These are phyloP conservation scores for Boletellus deceptivus DNA, from an alignment of 1,284 basidiomycete genomes.

Conservation along the genomic window DNA sequence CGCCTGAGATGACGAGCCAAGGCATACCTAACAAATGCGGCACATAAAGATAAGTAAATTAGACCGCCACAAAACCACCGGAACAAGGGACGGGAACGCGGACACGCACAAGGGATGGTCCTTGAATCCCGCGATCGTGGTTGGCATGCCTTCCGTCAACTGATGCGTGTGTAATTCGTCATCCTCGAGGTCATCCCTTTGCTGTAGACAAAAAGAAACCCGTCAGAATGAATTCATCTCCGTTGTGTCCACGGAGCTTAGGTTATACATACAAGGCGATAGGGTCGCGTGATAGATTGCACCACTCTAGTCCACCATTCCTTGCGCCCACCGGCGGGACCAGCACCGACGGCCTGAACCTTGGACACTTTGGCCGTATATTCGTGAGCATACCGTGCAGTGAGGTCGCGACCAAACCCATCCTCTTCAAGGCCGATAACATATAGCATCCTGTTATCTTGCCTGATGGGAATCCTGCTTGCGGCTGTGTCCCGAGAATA, in stretches of 20 bases:
- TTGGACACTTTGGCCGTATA: slow-evolving; percentile 84
- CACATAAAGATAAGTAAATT: slow-evolving; percentile 5
- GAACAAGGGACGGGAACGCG: slow-evolving; percentile 6
- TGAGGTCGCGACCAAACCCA: slow-evolving; percentile 72
- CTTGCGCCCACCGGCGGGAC: slow-evolving; percentile 51
- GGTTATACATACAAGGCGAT: slow-evolving; percentile 63
- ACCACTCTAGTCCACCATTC: slow-evolving; percentile 87
- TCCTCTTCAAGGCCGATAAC: slow-evolving; percentile 96
- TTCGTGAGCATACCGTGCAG: slow-evolving; percentile 76
- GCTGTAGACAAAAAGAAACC: slow-evolving; percentile 43
- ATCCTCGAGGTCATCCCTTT: slow-evolving; percentile 92
- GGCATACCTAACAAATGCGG: slow-evolving; percentile 62
- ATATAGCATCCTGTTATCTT: slow-evolving; percentile 89
- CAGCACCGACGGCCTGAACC: slow-evolving; percentile 61
- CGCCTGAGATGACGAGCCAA: slow-evolving; percentile 87
- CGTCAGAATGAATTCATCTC: slow-evolving; percentile 26
- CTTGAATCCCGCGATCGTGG: slow-evolving; percentile 89
- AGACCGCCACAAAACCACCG: slow-evolving; percentile 1
- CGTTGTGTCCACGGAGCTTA: slow-evolving; percentile 18
- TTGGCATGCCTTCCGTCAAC: slow-evolving; percentile 92
- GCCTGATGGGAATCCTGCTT: slow-evolving; percentile 26
- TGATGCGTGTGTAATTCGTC: slow-evolving; percentile 84
- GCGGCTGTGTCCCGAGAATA: slow-evolving; percentile 19
- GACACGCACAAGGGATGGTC: slow-evolving; percentile 82
- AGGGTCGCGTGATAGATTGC: slow-evolving; percentile 64